phyloP scores from a whole-genome alignment of 2,329 filamentous ascomycete genomes.

The Stagonosporopsis chrysanthemi region DNA sequence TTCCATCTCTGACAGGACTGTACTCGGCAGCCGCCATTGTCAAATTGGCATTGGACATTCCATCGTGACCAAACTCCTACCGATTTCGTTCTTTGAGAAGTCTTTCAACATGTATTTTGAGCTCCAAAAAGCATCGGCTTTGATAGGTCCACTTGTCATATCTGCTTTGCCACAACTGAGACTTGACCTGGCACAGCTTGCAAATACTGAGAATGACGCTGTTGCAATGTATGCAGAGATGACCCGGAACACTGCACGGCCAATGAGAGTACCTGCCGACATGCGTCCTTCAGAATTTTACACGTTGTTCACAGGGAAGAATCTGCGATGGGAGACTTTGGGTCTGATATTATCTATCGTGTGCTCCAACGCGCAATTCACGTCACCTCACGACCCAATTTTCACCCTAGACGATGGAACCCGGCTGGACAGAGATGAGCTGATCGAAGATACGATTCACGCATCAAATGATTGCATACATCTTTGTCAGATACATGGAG shows the following conservation, averaged over 20 bases:
- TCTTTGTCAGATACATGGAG: conserved; percentile 45
- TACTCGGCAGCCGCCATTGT: conserved; percentile 37
- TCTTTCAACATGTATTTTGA: conserved; percentile 40
- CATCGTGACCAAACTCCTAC: conserved; percentile 40
- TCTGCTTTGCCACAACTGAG: conserved; percentile 43
- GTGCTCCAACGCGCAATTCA: conserved; percentile 42
- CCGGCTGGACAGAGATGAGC: conserved; percentile 39
- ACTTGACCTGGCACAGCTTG: conserved; percentile 39
- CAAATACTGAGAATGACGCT: conserved; percentile 24
- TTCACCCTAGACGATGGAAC: conserved; percentile 44
- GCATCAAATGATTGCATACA: conserved; percentile 47
- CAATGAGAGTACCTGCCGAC: conserved; percentile 40
- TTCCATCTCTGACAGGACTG: conserved; percentile 25
- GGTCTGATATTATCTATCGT: conserved; percentile 41
- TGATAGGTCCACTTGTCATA: conserved; percentile 41
- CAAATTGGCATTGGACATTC: conserved; percentile 37
- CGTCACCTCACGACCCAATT: conserved; percentile 39
- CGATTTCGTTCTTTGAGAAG: conserved; percentile 42
- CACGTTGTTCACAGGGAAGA: conserved; percentile 44
- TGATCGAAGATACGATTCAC: conserved; percentile 47
- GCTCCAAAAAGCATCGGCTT: conserved; percentile 32
- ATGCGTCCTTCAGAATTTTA: conserved; percentile 45
- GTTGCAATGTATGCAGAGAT: conserved; percentile 40
- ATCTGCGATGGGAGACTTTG: conserved; percentile 46
- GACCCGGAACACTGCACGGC: conserved; percentile 41